Evolutionary conservation across 345 rosid species (phyloP).

Genomic region (Pelargonium nanum): DNA sequence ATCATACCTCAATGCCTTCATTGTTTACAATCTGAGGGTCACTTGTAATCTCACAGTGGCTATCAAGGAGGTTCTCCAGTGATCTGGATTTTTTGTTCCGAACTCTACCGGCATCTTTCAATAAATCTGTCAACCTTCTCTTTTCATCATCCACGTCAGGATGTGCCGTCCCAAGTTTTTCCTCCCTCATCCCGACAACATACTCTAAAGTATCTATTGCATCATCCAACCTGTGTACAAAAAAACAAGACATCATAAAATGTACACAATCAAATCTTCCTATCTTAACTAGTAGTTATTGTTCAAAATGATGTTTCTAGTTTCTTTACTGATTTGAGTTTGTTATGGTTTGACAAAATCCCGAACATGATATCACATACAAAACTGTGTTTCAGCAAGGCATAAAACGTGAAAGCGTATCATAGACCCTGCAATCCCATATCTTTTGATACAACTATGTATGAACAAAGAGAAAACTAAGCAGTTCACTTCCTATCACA

Average conservation of each 20-base stretch:
- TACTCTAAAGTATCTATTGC: constrained; percentile 61
- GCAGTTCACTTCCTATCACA: too few species aligned
- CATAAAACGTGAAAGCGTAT: too few species aligned
- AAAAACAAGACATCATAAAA: neutral
- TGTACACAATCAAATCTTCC: neutral
- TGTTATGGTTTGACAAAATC: too few species aligned
- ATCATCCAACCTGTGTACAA: constrained; percentile 58
- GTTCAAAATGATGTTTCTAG: neutral
- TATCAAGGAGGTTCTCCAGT: constrained; percentile 74
- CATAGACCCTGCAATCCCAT: too few species aligned
- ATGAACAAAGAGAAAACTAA: too few species aligned
- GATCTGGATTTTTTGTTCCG: constrained; percentile 61
- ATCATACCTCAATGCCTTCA: constrained; percentile 27
- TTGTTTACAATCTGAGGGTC: constrained; percentile 21
- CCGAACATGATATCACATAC: too few species aligned
- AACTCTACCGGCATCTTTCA: constrained; percentile 75
- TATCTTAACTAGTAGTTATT: neutral
- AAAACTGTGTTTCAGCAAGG: too few species aligned
- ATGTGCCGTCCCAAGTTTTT: constrained; percentile 82
- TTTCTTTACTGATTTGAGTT: too few species aligned
- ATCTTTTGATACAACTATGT: too few species aligned
- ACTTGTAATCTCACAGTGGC: too few species aligned
- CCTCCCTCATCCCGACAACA: constrained; percentile 71
- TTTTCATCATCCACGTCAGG: constrained; percentile 89
- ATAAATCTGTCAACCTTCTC: constrained; percentile 57